Base-by-base conservation (phyloP, 2,329 filamentous ascomycete species). In the Berkeleyomyces basicola region DNA sequence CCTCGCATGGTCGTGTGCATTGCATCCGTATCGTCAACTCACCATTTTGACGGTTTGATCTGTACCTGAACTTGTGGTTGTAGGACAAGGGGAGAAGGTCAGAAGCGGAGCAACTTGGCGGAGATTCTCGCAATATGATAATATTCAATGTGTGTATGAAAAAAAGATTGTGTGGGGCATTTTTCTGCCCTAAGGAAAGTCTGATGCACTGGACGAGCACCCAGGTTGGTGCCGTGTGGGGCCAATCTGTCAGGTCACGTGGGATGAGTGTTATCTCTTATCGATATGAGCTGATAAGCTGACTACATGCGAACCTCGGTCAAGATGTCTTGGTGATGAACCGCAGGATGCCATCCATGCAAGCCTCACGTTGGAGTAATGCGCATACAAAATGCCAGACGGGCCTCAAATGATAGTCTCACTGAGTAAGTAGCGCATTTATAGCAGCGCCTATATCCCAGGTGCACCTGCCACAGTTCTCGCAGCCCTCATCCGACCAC, bases 11-110 rank as follows among this genome's bases (percentile, higher is more conserved):
- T 39, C 16, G 33, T 36, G 7, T 16, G 51, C 51, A 37, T 10
- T 55, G 7, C n/a, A 3, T 55, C 23, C 37, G 36, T 53, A n/a
- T 61, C 44, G 71, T 78, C 49, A 77, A 84, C 83, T 86, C 77
- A 86, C 83, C 83, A 86, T 86, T 75, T 80, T 86, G 82, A 80
- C 75, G 77, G 76, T 74, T 75, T 77, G 59, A 64, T 64, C n/a
- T 60, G 55, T 62, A 53, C 63, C 59, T 61, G 63, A 46, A 61
- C 59, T 61, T 64, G 63, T 53, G 60, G 59, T 61, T 64, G 46
- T 44, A 64, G 61, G 58, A 57, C 63, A 64, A 64, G 59, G 59
- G 53, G 59, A 73, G 72, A 75, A 74, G 76, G 74, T 73, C 70
- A 73, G 73, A 71, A 63, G 61, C n/a, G 58, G n/a, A 51, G 43